Base-by-base conservation (phyloP, 352 stramenopile genomes). In the Thraustochytrium sp. region DNA sequence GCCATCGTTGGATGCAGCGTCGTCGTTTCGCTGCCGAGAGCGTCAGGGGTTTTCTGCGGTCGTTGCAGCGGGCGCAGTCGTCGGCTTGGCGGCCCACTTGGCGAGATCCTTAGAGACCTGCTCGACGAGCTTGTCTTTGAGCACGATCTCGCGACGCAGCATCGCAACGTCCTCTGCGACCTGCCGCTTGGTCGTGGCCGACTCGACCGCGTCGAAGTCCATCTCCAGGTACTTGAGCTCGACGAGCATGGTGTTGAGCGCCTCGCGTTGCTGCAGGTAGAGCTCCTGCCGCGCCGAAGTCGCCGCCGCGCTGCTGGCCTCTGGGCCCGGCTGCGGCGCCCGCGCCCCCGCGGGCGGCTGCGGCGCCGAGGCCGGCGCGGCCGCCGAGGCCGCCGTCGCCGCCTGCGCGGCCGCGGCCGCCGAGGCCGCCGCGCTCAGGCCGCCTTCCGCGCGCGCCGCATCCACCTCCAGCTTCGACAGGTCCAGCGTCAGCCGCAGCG, bases 161-260 rank as follows among this genome's bases (percentile, higher is more conserved):
- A 65, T 1, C 16, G n/a, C 53, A 29, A 80, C 26, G 18, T 80
- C 68, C 51, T 80, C 53, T 16, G 26, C n/a, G n/a, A 80, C 68
- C 18, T 46, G 31, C 44, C 36, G 31, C 51, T 80, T 40, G n/a
- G 31, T 72, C 68, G 42, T 61, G 1, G 42, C 68, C 13, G 31
- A 44, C 26, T 80, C 68, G 37, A 68, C 34, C 1, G 26, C 53
- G 42, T 46, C 68, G 31, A 80, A 80, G 68, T 63, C 31, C 34
- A 46, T 80, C 34, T 80, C 68, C 23, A 80, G 23, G 2, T 26
- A 49, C 49, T 64, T 80, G 46, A 61, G 37, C 23, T 80, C 40
- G 8, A 80, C 34, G 18, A 80, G 48, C 29, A 80, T 23, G 21
- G 26, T 61, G 53, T 80, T 51, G 21, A 80, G 31, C 18, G 40